Evolutionary conservation across 768 basidiomycete genomes (phyloP), one percentile per base, ranked within the genome.

Genomic region (Trametes maxima): DNA sequence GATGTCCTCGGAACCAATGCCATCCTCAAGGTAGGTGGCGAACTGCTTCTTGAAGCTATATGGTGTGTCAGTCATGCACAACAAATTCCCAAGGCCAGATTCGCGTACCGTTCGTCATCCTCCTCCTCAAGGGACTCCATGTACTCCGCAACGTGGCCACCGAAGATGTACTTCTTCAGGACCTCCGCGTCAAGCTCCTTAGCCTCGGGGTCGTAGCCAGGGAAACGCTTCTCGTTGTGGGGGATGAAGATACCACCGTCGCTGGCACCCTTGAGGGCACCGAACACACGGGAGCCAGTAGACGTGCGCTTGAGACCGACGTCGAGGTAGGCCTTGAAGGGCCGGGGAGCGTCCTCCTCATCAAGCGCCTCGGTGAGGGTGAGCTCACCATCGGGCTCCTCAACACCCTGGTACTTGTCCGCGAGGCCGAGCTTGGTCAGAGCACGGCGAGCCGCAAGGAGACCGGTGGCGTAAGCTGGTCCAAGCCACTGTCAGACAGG

Each of bases 61-160:
- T 13, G 21, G 11, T 1, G 3, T n/a, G 7, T 22, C 42, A 35
- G 36, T 19, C 35, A n/a, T 44, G 60, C 62, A 39, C 54, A 69
- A 25, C 67, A 35, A 53, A 49, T 16, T 2, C n/a, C 2, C 11
- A 16, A 3, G 22, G 57, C 12, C 51, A 55, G 46, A 28, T n/a
- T 39, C 12, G 73, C 83, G 63, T 67, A 87, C 87, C 95, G 85
- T 79, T 98, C 96, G 70, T 98, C 97, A 73, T 99, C 97, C 81
- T 99, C 97, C 84, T 99, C 97, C 80, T 99, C 97, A 55, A 98
- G 80, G 59, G 88, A 91, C 80, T 98, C 93, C 97, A 99, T 99
- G 84, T 98, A 99, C 79, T 98, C 97, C 52, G 97, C 94, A 59
- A 99, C 90, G 75, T 99, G 97, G 54, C 95, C 95, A 74, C 93